These are phyloP conservation scores for Dunaliella sp. DNA, from an alignment of 139 green algal species.

Conservation along the genomic window DNA sequence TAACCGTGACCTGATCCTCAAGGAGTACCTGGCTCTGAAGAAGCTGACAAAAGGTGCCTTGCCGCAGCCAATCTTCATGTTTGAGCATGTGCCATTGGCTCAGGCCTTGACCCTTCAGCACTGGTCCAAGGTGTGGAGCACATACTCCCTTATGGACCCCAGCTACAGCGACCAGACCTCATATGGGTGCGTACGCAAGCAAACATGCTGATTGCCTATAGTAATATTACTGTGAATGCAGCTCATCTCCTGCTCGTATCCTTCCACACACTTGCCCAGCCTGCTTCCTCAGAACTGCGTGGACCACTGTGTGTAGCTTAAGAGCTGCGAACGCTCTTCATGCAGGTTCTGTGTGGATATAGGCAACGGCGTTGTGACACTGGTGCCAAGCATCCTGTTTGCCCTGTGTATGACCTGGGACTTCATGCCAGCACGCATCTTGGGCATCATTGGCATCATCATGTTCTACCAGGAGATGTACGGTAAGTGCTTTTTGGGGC, in stretches of 20 bases:
- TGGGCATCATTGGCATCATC: slow-evolving; percentile 60
- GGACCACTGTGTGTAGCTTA: not conserved
- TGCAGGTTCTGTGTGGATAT: slow-evolving; percentile 16
- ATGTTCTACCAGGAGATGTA: slow-evolving; percentile 71
- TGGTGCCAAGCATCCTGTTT: slow-evolving; percentile 21
- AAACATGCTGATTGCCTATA: too few relatives aligned
- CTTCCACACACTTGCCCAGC: not conserved
- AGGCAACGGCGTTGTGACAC: slow-evolving; percentile 14
- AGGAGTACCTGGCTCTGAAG: slow-evolving; percentile 13
- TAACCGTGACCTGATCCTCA: slow-evolving; percentile 14
- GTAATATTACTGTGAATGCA: not conserved
- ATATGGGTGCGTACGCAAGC: not conserved
- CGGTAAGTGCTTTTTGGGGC: too few relatives aligned
- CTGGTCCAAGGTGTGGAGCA: slow-evolving; percentile 31
- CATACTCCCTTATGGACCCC: slow-evolving; percentile 31
- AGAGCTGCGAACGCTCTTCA: not conserved
- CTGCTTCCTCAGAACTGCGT: not conserved
- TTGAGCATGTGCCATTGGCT: slow-evolving; percentile 13
- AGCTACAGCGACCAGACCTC: slow-evolving; percentile 15
- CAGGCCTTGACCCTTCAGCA: slow-evolving; percentile 18
- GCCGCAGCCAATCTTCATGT: slow-evolving; percentile 23
- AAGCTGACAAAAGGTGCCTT: not conserved
- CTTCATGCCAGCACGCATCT: slow-evolving; percentile 31
- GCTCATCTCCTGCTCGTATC: not conserved
- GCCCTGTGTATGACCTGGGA: slow-evolving; percentile 22